These are phyloP conservation scores for Prunus mongolica DNA, from an alignment of 306 rosid genomes.

Conservation along the genomic window DNA sequence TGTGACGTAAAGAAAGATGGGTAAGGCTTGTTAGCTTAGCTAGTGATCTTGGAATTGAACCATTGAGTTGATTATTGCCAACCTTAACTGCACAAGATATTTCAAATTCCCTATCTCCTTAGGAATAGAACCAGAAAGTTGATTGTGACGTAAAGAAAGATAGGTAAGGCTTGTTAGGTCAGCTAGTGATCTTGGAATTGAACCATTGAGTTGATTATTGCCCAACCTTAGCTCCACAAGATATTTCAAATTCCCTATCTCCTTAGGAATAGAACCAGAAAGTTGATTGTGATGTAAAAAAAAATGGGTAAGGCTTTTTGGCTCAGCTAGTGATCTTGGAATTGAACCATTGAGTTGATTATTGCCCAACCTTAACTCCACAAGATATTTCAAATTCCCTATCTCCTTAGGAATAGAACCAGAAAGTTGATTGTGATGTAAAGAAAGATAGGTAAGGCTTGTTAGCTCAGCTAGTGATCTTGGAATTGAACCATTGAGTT, in stretches of 20 bases:
- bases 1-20: too few relatives aligned
- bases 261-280: too few relatives aligned
- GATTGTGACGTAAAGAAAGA: accelerated
- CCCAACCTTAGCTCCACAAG: neutral
- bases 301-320: neutral
- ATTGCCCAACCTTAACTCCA: neutral
- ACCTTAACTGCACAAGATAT: neutral
- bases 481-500: neutral
- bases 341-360: neutral
- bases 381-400: too few relatives aligned
- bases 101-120: too few relatives aligned
- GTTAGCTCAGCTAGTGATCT: neutral
- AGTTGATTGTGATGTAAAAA: too few relatives aligned
- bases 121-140: too few relatives aligned
- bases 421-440: too few relatives aligned
- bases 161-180: neutral
- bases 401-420: too few relatives aligned
- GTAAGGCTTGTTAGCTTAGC: neutral
- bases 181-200: neutral
- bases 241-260: too few relatives aligned
- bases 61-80: neutral
- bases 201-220: neutral
- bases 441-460: neutral
- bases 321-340: neutral
- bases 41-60: neutral